Conservation (phyloP, 257 asterid genomes). For the Paulownia fortunei region DNA sequence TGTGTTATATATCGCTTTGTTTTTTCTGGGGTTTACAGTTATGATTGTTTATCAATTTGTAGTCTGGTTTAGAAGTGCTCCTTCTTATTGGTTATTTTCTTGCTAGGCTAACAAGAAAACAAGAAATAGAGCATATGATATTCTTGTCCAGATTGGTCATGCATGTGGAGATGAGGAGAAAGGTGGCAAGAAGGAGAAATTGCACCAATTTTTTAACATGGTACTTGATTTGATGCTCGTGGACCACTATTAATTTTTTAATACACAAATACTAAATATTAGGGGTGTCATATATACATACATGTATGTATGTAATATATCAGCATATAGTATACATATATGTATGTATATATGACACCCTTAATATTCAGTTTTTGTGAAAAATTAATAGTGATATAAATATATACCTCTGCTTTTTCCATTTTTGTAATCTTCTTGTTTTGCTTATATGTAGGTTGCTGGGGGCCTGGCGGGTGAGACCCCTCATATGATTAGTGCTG, state of each 20-base stretch:
- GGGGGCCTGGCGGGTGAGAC: slow-evolving; percentile 92
- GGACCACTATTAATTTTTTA: no score
- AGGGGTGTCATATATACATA: no score
- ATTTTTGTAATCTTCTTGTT: slow-evolving; percentile 10
- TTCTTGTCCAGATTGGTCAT: slow-evolving; percentile 92
- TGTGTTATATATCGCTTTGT: neutral
- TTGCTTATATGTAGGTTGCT: slow-evolving; percentile 65
- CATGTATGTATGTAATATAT: no score
- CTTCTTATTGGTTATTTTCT: slow-evolving; percentile 24
- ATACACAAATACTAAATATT: no score
- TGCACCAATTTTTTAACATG: slow-evolving; percentile 72
- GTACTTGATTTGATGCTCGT: slow-evolving; percentile 44
- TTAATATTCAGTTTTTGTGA: no score
- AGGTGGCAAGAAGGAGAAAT: slow-evolving; percentile 64
- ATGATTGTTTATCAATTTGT: neutral
- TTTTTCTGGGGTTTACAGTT: neutral
- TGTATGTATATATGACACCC: no score
- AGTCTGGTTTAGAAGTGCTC: slow-evolving; percentile 20
- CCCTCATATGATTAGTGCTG: slow-evolving; percentile 95
- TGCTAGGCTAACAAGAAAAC: slow-evolving; percentile 85
- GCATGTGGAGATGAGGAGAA: slow-evolving; percentile 80
- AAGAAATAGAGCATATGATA: slow-evolving; percentile 92
- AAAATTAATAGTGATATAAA: no score
- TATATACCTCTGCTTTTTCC: slow-evolving; percentile 18
- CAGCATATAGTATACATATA: no score